A percentile compares a stretch with the other conserved stretches of the same genome.
Evolutionary conservation across 164 flowering plant genomes (phyloP).

Genomic region (Vitis labrusca): DNA sequence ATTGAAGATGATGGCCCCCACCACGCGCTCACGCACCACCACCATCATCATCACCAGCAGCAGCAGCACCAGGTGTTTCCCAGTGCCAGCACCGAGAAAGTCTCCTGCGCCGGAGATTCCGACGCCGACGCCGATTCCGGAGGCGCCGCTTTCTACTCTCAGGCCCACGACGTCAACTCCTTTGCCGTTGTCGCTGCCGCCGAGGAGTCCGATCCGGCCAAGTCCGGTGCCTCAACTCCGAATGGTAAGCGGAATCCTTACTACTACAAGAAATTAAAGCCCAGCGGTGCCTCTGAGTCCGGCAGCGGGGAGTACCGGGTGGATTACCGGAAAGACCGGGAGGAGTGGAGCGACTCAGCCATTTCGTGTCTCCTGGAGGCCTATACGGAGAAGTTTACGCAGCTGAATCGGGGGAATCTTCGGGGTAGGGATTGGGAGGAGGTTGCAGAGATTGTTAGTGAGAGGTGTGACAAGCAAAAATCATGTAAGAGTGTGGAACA

Average conservation of each 20-base stretch:
- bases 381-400: conserved; percentile 56
- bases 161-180: conserved; percentile 26
- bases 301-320: conserved; percentile 28
- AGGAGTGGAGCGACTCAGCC: conserved; percentile 77
- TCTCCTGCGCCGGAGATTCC: conserved; percentile 20
- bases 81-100: conserved; percentile 19
- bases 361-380: conserved; percentile 64
- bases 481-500: conserved; percentile 77
- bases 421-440: conserved; percentile 84
- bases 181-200: conserved; percentile 34
- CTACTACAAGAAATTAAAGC: conserved; percentile 30
- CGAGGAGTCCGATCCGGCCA: conserved; percentile 35
- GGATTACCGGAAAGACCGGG: conserved; percentile 63
- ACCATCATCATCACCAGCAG: background rate
- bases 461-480: conserved; percentile 54
- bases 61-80: conserved; percentile 31
- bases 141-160: conserved; percentile 36
- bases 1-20: conserved; percentile 35
- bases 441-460: conserved; percentile 62
- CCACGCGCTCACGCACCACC: conserved; percentile 2
- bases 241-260: conserved; percentile 44
- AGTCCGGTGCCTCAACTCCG: conserved; percentile 18
- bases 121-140: conserved; percentile 28
- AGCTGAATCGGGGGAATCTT: conserved; percentile 64
- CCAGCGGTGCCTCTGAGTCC: conserved; percentile 12